phyloP scores from a whole-genome alignment of 768 basidiomycete species.

The Pisolithus microcarpus region DNA sequence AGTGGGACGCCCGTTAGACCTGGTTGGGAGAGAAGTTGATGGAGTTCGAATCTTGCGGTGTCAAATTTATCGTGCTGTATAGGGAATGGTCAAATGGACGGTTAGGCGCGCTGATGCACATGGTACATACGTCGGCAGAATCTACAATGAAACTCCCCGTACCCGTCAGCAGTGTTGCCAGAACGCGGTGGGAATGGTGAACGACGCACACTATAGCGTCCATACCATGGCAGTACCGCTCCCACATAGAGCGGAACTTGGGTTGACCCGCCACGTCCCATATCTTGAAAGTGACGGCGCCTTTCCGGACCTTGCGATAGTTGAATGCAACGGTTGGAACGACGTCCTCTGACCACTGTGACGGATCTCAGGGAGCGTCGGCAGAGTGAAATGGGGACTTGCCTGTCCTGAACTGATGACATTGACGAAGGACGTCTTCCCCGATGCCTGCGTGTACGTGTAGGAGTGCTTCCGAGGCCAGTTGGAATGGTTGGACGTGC shows the following conservation, averaged over 20 bases:
- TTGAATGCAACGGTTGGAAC: conserved; percentile 95
- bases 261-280: conserved; percentile 97
- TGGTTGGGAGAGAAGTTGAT: conserved; percentile 65
- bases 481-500: conserved; percentile 17
- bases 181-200: neutral
- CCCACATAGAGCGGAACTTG: conserved; percentile 94
- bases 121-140: conserved; percentile 36
- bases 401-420: conserved; percentile 85
- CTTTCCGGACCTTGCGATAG: conserved; percentile 79
- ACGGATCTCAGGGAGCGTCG: neutral
- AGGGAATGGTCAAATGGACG: conserved; percentile 1
- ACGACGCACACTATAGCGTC: conserved; percentile 79
- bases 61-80: conserved; percentile 78
- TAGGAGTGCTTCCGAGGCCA: neutral
- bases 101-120: neutral
- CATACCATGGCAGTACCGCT: conserved; percentile 87
- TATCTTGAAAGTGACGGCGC: conserved; percentile 85
- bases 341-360: conserved; percentile 91
- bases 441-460: conserved; percentile 58
- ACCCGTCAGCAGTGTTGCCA: neutral
- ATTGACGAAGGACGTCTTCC: conserved; percentile 92
- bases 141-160: conserved; percentile 80
- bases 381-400: conserved; percentile 4
- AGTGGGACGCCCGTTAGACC: conserved; percentile 67
- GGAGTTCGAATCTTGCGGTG: conserved; percentile 76